These are phyloP conservation scores for Calocybe gangraenosa DNA, from an alignment of 768 basidiomycete species.

Conservation along the genomic window DNA sequence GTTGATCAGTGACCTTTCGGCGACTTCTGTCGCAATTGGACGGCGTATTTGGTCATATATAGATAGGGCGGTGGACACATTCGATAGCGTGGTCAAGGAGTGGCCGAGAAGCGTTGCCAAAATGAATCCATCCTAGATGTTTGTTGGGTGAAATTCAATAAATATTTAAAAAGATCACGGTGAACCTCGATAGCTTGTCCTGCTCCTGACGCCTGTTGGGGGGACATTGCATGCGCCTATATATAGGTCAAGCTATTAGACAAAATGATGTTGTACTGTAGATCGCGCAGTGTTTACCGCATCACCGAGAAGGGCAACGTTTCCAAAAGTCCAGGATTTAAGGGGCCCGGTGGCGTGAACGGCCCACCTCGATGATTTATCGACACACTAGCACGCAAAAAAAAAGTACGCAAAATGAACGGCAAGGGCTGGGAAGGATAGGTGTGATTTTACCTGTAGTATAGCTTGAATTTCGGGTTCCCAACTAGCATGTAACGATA, in stretches of 20 bases:
- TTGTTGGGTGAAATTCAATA: background rate
- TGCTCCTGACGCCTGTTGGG: slow-evolving; percentile 10
- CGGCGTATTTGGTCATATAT: slow-evolving; percentile 36
- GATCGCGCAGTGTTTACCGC: too few species aligned
- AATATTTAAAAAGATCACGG: background rate
- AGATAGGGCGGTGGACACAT: slow-evolving; percentile 24
- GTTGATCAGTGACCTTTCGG: slow-evolving; percentile 22
- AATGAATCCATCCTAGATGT: slow-evolving; percentile 12
- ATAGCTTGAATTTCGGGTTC: slow-evolving; percentile 42
- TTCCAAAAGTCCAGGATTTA: slow-evolving; percentile 30
- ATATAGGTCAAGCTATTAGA: too few species aligned
- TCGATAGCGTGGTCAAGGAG: slow-evolving; percentile 16
- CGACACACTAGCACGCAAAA: slow-evolving; percentile 26
- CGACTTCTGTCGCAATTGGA: slow-evolving; percentile 28
- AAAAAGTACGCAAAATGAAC: background rate
- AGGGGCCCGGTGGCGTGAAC: slow-evolving; percentile 33
- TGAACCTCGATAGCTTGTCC: slow-evolving; percentile 10
- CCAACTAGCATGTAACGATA: slow-evolving; percentile 34
- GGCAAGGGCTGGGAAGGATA: background rate
- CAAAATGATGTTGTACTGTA: too few species aligned
- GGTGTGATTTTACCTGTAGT: slow-evolving; percentile 35
- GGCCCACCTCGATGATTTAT: slow-evolving; percentile 35
- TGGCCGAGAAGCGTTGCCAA: slow-evolving; percentile 15
- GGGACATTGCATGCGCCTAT: slow-evolving; percentile 12
- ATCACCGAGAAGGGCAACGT: slow-evolving; percentile 41